Evolutionary conservation across 2,329 filamentous ascomycete species (phyloP).

Genomic region (Rutstroemia sp.): DNA sequence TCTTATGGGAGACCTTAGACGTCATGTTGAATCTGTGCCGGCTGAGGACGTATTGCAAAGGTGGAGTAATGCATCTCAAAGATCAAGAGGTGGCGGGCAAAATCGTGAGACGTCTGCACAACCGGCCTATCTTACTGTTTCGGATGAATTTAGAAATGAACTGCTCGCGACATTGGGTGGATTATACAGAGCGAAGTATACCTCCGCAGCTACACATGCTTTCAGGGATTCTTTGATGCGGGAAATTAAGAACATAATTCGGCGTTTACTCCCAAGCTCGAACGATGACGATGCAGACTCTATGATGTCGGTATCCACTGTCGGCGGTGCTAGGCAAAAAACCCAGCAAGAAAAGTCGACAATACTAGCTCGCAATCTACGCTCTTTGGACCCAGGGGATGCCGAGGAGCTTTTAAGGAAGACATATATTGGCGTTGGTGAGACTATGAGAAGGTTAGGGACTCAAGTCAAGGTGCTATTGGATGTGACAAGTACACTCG

Average conservation of each 20-base stretch:
- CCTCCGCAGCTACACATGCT: conserved; percentile 70
- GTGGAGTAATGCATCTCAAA: conserved; percentile 72
- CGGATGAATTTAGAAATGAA: conserved; percentile 61
- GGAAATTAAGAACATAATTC: conserved; percentile 80
- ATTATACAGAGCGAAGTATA: conserved; percentile 73
- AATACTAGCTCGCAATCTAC: conserved; percentile 78
- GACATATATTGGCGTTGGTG: conserved; percentile 81
- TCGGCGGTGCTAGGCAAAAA: conserved; percentile 56
- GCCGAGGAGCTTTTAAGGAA: conserved; percentile 75
- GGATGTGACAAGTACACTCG: conserved; percentile 72
- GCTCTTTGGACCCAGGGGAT: conserved; percentile 74
- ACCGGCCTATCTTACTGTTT: conserved; percentile 72
- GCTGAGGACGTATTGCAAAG: conserved; percentile 68
- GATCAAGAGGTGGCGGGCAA: conserved; percentile 57
- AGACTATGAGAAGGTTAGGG: conserved; percentile 75
- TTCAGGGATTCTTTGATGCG: conserved; percentile 79
- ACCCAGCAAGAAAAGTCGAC: conserved; percentile 86
- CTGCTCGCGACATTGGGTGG: conserved; percentile 68
- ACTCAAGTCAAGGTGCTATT: conserved; percentile 93
- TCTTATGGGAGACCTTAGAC: conserved; percentile 69
- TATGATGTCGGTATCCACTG: conserved; percentile 76
- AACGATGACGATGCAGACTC: conserved; percentile 92
- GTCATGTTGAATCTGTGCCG: conserved; percentile 71
- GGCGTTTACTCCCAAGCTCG: conserved; percentile 80
- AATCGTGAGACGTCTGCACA: conserved; percentile 54